A percentile compares a stretch with the other conserved stretches of the same genome.
Evolutionary conservation across 805 yeast species (phyloP).

Genomic region (Sugiyamaella qingdaonensis): DNA sequence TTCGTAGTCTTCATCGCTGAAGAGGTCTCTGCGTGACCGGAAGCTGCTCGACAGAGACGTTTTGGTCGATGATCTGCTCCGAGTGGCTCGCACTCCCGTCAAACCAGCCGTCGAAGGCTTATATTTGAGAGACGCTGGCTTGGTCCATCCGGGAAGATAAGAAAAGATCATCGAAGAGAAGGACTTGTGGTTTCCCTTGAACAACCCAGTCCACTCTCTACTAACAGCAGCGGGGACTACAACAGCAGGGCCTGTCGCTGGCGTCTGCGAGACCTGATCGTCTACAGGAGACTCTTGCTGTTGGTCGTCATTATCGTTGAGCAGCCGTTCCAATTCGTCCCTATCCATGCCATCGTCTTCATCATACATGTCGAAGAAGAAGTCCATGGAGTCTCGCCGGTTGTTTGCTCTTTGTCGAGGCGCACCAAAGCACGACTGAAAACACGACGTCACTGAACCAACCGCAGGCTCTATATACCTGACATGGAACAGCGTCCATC

Average conservation of each 20-base stretch:
- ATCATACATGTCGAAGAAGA: slow-evolving; percentile 29
- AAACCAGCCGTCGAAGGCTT: slow-evolving; percentile 24
- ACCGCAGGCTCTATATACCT: slow-evolving; percentile 17
- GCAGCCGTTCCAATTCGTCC: slow-evolving; percentile 25
- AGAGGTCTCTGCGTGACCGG: slow-evolving; percentile 23
- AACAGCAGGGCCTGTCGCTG: neutral
- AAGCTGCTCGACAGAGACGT: slow-evolving; percentile 22
- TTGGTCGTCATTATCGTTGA: slow-evolving; percentile 16
- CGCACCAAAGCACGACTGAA: slow-evolving; percentile 13
- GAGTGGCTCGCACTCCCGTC: slow-evolving; percentile 12
- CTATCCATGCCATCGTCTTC: slow-evolving; percentile 25
- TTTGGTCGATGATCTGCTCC: slow-evolving; percentile 23
- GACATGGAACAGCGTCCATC: slow-evolving; percentile 16
- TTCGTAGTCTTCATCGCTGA: slow-evolving; percentile 22
- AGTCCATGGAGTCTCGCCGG: slow-evolving; percentile 22
- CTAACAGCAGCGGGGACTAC: neutral
- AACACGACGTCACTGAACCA: slow-evolving; percentile 4
- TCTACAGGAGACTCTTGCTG: slow-evolving; percentile 5
- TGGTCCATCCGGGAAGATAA: slow-evolving; percentile 11
- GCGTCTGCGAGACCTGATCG: neutral
- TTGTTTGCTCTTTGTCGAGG: slow-evolving; percentile 11
- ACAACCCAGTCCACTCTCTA: neutral
- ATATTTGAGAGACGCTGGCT: slow-evolving; percentile 11
- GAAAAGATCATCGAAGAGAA: slow-evolving; percentile 9
- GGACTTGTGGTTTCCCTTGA: slow-evolving; percentile 1